phyloP scores from a whole-genome alignment of 2,329 filamentous ascomycete genomes.

The Talaromyces sp. region DNA sequence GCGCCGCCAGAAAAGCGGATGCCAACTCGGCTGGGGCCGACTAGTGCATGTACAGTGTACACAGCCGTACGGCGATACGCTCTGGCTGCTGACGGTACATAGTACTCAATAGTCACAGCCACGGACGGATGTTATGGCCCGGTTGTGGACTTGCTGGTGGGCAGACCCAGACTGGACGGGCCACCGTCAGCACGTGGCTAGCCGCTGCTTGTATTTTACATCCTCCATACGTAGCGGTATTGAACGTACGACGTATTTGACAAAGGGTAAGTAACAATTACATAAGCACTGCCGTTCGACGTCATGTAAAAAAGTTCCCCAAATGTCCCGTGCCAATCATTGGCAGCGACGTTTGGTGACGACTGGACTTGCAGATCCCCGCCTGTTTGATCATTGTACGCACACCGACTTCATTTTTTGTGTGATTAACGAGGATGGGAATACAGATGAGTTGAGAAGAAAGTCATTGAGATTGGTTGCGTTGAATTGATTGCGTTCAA shows the following conservation, averaged over 20 bases:
- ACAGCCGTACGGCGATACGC: background rate
- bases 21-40: conserved; percentile 9
- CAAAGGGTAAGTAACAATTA: background rate
- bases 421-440: background rate
- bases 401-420: background rate
- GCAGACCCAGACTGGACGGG: background rate
- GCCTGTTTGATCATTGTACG: background rate
- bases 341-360: background rate
- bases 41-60: background rate
- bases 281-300: background rate
- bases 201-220: background rate
- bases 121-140: background rate
- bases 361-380: conserved; percentile 1
- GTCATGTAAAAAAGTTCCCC: conserved; percentile 10
- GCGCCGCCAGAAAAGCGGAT: background rate
- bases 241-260: too few relatives aligned
- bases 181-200: conserved; percentile 1
- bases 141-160: background rate
- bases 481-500: background rate
- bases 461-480: background rate
- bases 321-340: conserved; percentile 12
- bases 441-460: background rate
- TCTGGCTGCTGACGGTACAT: background rate
- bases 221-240: background rate
- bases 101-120: background rate